Evolutionary conservation across 2,329 filamentous ascomycete species (phyloP), one percentile per base, ranked within the genome.

Genomic region (Apiospora aurea): DNA sequence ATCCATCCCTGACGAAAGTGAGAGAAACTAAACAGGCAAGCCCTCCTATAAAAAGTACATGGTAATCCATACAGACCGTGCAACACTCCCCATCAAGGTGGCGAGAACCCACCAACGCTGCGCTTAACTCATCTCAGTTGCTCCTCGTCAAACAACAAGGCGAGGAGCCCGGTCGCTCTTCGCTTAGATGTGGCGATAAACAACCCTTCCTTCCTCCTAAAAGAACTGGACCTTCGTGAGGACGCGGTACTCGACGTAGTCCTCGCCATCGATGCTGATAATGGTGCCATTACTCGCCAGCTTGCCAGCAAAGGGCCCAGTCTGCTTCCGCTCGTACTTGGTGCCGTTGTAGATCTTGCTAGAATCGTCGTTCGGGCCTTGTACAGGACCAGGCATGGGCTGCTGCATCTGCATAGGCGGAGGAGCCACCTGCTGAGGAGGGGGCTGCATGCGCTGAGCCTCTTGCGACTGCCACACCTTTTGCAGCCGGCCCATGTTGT

Each of bases 211-310:
- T 29, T 16, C 4, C 2, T 46, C 14, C 57, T 79, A 90, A 74
- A 90, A 91, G 76, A 91, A 91, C 0, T 85, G 87, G 0, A 89
- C 89, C 80, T 90, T 91, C 0, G 88, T 91, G 38, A 92, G 84
- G 1, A 92, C 88, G 1, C 90, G 86, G 74, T 92, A 92, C 78
- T 92, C 90, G 46, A 92, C 89, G 73, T 90, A 92, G 74, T 92
- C 90, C 77, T 92, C 90, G 29, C 89, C 90, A 72, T 92, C 89
- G 72, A 92, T 92, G 67, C 83, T 90, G 76, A 92, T 86, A 29
- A 92, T 89, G 13, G 86, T 87, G 6, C 89, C 88, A 73, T 89
- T 86, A 67, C 88, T 90, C 43, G 90, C 89, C n/a, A 91, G 85
- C 78, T 91, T 90, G 34, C 89, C 90, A 73, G 86, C 83, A 72